phyloP scores from a whole-genome alignment of 768 basidiomycete species.

The Multifurca ochricompacta region DNA sequence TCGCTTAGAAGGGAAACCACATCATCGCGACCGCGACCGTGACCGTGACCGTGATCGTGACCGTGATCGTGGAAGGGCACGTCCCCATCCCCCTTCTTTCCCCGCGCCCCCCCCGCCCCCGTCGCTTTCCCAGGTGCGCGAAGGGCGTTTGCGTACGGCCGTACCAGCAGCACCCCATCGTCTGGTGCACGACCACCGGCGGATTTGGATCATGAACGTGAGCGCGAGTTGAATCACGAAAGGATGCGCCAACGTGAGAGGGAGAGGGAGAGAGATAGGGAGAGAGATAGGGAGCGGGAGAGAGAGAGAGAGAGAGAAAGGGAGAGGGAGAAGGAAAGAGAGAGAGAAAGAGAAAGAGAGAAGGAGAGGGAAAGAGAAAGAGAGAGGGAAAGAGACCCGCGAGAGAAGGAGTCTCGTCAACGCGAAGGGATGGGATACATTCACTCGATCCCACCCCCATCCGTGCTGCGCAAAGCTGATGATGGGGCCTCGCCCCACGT shows the following conservation, averaged over 20 bases:
- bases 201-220: conserved; percentile 24
- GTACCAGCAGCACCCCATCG: conserved; percentile 9
- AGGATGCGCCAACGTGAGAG: conserved; percentile 24
- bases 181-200: conserved; percentile 24
- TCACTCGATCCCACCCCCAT: conserved; percentile 11
- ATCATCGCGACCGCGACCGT: conserved; percentile 15
- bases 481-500: conserved; percentile 9
- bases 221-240: conserved; percentile 26
- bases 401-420: conserved; percentile 21
- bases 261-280: conserved; percentile 18
- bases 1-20: conserved; percentile 14
- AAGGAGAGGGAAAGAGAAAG: conserved; percentile 17
- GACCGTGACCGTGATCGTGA: conserved; percentile 22
- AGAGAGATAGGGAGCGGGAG: conserved; percentile 19
- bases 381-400: conserved; percentile 21
- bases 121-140: conserved; percentile 10
- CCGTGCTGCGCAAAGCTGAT: conserved; percentile 10
- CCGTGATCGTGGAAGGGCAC: conserved; percentile 25
- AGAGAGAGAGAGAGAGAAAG: conserved; percentile 18
- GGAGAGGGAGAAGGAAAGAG: conserved; percentile 21
- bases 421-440: conserved; percentile 24
- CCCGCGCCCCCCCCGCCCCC: conserved; percentile 2
- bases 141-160: conserved; percentile 5
- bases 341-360: conserved; percentile 17
- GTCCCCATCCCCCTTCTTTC: conserved; percentile 13